Evolutionary conservation across 208 protist genomes (phyloP).

Genomic region (Sergeia podlipaevii): DNA sequence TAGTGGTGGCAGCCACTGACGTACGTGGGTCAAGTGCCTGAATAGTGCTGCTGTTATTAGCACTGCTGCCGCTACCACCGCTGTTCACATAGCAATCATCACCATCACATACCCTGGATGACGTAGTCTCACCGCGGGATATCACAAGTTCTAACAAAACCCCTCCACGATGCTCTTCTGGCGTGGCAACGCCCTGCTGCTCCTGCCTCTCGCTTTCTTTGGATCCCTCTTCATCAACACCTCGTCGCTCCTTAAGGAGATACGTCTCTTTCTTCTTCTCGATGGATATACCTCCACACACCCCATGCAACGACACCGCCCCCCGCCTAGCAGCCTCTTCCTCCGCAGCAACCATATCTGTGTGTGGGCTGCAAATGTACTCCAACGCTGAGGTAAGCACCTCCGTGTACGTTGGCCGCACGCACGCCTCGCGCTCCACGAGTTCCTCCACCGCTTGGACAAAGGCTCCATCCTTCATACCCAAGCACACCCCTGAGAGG

Average conservation of each 20-base stretch:
- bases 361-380: slow-evolving; percentile 3
- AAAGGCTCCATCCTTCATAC: slow-evolving; percentile 27
- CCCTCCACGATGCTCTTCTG: too few species aligned
- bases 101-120: too few species aligned
- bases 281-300: background rate
- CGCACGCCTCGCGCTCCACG: slow-evolving; percentile 15
- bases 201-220: too few species aligned
- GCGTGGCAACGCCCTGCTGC: too few species aligned
- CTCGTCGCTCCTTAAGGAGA: background rate
- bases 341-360: background rate
- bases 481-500: slow-evolving; percentile 39
- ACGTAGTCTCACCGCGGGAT: too few species aligned
- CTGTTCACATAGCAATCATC: too few species aligned
- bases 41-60: too few species aligned
- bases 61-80: too few species aligned
- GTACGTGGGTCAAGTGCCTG: too few species aligned
- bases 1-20: too few species aligned
- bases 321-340: background rate
- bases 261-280: background rate
- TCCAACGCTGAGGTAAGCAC: slow-evolving; percentile 28
- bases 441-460: slow-evolving; percentile 21
- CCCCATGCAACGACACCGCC: background rate
- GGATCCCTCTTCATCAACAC: too few species aligned
- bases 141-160: too few species aligned
- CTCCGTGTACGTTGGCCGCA: slow-evolving; percentile 15